Evolutionary conservation across 148 eudicot species (phyloP), one percentile per base, ranked within the genome.

Genomic region (Hydrangea macrophylla): DNA sequence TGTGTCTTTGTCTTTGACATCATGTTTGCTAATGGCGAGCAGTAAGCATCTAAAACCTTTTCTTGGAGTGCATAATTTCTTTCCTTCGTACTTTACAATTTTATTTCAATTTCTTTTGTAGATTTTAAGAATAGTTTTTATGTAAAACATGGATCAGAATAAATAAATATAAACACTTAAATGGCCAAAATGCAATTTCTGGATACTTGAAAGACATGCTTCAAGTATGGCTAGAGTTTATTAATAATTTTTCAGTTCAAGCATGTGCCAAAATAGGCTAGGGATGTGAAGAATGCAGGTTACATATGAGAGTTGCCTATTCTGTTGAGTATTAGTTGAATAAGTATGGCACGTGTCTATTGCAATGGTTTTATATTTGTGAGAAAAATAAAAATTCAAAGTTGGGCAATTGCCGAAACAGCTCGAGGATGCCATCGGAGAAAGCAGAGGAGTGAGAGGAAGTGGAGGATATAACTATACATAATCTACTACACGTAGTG

Each of bases 21-120:
- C 80, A 90, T 94, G 98, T 82, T 94, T 62, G 81, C 82, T 76
- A 83, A 90, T 76, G 98, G 92, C 82, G 85, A 86, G 71, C 90
- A 90, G 98, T 93, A 86, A 94, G 76, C 73, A 65, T 80, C 83
- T 66, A 25, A 28, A 67, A 76, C 74, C 72, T 73, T 55, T 63
- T 68, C 37, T 50, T 68, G 37, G 32, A 40, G 55, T 57, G 8
- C 69, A 10, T 60, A 12, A 40, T 33, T 18, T 28, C 23, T 54
- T 27, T 28, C 6, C n/a, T 54, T 13, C 23, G 33, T 54, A 53
- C 22, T 31, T 56, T 33, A 33, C 40, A 20, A 48, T 17, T 48
- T 48, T 48, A n/a, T 3, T 48, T 7, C 53, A 18, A 48, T 3
- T 22, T 48, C n/a, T 15, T 11, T 48, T 48, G 53, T 15, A 15